Conservation (phyloP, 805 yeast genomes). For the Scheffersomyces amazonensis region DNA sequence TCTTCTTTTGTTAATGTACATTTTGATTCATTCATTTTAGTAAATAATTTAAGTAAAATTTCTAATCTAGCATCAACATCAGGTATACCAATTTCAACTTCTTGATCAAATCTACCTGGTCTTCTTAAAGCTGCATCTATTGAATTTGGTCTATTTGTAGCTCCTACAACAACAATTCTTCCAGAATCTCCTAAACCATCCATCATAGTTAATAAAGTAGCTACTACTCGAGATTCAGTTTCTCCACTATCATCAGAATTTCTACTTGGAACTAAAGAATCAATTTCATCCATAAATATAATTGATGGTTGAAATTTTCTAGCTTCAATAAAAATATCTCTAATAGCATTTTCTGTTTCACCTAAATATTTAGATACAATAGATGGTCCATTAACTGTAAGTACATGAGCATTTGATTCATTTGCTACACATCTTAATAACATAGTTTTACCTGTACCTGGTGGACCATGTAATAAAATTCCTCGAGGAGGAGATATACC, state of each 20-base stretch:
- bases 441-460: conserved; percentile 97
- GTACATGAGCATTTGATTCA: conserved; percentile 76
- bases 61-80: conserved; percentile 77
- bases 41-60: conserved; percentile 63
- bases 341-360: conserved; percentile 84
- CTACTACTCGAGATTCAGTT: conserved; percentile 96
- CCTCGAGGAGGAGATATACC: conserved; percentile 95
- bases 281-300: conserved; percentile 91
- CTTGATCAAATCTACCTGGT: conserved; percentile 89
- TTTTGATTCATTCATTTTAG: conserved; percentile 41
- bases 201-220: conserved; percentile 82
- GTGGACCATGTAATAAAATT: conserved; percentile 89
- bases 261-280: conserved; percentile 96
- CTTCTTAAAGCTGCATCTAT: conserved; percentile 73
- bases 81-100: conserved; percentile 88
- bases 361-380: conserved; percentile 92
- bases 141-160: conserved; percentile 69
- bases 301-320: conserved; percentile 81
- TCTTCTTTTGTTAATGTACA: conserved; percentile 53
- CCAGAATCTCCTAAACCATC: conserved; percentile 71
- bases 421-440: conserved; percentile 77
- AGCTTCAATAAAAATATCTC: conserved; percentile 85
- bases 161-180: conserved; percentile 67
- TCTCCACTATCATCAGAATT: conserved; percentile 95
- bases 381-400: conserved; percentile 86